Evolutionary conservation across 202 grass and related monocot genomes (phyloP).

Genomic region (Thinopyrum obtusiflorum): DNA sequence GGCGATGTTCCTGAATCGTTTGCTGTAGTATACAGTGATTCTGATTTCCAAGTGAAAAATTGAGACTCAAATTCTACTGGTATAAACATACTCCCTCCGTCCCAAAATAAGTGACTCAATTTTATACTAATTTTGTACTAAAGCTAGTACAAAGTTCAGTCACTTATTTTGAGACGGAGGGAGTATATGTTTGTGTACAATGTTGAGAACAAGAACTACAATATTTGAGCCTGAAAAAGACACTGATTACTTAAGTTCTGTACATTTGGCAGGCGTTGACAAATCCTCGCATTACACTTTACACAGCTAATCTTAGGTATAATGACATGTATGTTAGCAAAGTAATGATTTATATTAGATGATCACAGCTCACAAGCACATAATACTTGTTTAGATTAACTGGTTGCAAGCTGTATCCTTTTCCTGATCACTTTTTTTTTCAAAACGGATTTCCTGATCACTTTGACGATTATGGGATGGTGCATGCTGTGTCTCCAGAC

Average conservation of each 20-base stretch:
- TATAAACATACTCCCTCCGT: too few species aligned
- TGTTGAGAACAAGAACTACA: not conserved
- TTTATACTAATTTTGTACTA: too few species aligned
- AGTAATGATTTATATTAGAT: conserved; percentile 10
- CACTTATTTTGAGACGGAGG: too few species aligned
- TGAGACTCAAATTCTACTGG: not conserved
- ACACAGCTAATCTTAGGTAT: not conserved
- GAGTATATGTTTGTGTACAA: not conserved
- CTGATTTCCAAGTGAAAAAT: not conserved
- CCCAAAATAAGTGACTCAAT: too few species aligned
- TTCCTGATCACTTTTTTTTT: conserved; percentile 23
- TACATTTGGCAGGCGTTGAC: not conserved
- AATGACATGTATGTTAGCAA: not conserved
- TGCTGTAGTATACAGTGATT: not conserved
- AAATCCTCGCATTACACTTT: not conserved
- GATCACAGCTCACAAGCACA: not conserved
- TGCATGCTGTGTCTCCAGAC: conserved; percentile 25
- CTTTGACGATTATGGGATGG: conserved; percentile 28
- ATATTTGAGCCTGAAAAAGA: not conserved
- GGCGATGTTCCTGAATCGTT: not conserved
- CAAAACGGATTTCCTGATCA: conserved; percentile 2
- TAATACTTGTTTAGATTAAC: conserved; percentile 12
- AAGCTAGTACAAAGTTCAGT: too few species aligned
- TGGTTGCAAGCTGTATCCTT: conserved; percentile 21
- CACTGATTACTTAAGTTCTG: not conserved